A percentile compares a stretch with the other conserved stretches of the same genome.
These are phyloP conservation scores for Ophiocordyceps camponoti-floridani DNA, from an alignment of 2,329 filamentous ascomycete genomes.

Conservation along the genomic window DNA sequence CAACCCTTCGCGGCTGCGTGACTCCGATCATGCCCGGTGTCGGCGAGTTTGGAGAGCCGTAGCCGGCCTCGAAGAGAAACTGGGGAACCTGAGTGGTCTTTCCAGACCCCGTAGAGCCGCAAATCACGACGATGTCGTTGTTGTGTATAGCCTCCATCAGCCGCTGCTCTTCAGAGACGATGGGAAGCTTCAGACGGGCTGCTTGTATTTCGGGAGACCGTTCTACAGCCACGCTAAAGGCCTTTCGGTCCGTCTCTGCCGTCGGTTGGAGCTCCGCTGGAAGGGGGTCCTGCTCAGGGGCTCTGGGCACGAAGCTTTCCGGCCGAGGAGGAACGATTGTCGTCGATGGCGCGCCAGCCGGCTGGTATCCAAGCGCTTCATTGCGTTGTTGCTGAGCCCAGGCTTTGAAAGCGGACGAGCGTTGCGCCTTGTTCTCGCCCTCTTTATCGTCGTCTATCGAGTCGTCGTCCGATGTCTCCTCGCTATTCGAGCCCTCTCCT, in stretches of 20 bases:
- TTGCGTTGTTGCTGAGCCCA: slow-evolving; percentile 86
- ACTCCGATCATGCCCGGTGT: slow-evolving; percentile 88
- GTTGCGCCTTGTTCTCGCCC: slow-evolving; percentile 12
- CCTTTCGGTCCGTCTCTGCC: slow-evolving; percentile 45
- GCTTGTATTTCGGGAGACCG: slow-evolving; percentile 60
- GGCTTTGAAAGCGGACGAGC: slow-evolving; percentile 62
- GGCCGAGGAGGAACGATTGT: slow-evolving; percentile 34
- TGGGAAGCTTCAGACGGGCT: slow-evolving; percentile 61
- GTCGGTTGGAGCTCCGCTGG: slow-evolving; percentile 48
- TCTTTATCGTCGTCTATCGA: slow-evolving; percentile 12
- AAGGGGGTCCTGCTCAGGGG: slow-evolving; percentile 51
- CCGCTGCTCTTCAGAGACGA: slow-evolving; percentile 88
- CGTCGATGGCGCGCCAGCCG: slow-evolving; percentile 23
- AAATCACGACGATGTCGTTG: slow-evolving; percentile 76
- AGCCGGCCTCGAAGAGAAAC: slow-evolving; percentile 87
- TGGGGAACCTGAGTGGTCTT: slow-evolving; percentile 97
- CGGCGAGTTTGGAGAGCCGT: slow-evolving; percentile 58
- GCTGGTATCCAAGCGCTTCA: slow-evolving; percentile 52
- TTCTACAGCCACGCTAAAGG: slow-evolving; percentile 54
- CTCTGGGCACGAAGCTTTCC: slow-evolving; percentile 47
- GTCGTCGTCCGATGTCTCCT: slow-evolving; percentile 9
- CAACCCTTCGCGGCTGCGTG: slow-evolving; percentile 86
- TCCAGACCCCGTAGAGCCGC: slow-evolving; percentile 87
- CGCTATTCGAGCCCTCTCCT: slow-evolving; percentile 12
- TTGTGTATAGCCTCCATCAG: slow-evolving; percentile 97